phyloP scores from a whole-genome alignment of 2,329 filamentous ascomycete species.

The Trematosphaeria pertusa region DNA sequence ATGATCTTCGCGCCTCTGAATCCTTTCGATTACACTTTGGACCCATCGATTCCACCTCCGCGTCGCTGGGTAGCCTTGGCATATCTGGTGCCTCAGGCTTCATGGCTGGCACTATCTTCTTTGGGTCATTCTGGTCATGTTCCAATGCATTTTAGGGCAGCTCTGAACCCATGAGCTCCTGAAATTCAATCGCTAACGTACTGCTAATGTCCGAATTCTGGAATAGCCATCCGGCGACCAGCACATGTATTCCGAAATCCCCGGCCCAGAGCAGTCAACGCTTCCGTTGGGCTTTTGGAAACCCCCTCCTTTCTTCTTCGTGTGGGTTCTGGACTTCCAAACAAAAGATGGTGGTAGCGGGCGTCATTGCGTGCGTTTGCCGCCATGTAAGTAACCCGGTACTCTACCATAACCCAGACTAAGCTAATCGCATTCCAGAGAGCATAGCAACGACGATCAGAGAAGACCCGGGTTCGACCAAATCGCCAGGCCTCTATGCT shows the following conservation, averaged over 20 bases:
- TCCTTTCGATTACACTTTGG: no score
- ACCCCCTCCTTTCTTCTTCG: slow-evolving; percentile 56
- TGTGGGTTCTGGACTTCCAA: slow-evolving; percentile 59
- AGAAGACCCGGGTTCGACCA: no score
- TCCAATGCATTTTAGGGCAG: slow-evolving; percentile 58
- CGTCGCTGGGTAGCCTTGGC: slow-evolving; percentile 55
- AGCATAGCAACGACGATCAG: slow-evolving; percentile 60
- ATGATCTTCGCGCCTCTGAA: no score
- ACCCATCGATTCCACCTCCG: slow-evolving; percentile 64
- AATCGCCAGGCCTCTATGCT: no score
- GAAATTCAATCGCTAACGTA: no score
- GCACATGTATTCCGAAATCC: slow-evolving; percentile 51
- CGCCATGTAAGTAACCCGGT: slow-evolving; percentile 27
- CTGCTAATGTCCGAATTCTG: slow-evolving; percentile 60
- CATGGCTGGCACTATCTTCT: slow-evolving; percentile 54
- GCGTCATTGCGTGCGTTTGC: slow-evolving; percentile 61
- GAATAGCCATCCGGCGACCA: slow-evolving; percentile 49
- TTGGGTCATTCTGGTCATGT: slow-evolving; percentile 59
- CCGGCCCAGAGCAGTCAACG: slow-evolving; percentile 55
- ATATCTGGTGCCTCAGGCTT: slow-evolving; percentile 55
- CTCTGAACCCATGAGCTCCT: no score
- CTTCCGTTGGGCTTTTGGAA: slow-evolving; percentile 40
- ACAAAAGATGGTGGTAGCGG: slow-evolving; percentile 60
- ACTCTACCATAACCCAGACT: not conserved
- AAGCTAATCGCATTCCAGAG: not conserved